Evolutionary conservation across 768 basidiomycete genomes (phyloP).

Genomic region (Russula sp.): DNA sequence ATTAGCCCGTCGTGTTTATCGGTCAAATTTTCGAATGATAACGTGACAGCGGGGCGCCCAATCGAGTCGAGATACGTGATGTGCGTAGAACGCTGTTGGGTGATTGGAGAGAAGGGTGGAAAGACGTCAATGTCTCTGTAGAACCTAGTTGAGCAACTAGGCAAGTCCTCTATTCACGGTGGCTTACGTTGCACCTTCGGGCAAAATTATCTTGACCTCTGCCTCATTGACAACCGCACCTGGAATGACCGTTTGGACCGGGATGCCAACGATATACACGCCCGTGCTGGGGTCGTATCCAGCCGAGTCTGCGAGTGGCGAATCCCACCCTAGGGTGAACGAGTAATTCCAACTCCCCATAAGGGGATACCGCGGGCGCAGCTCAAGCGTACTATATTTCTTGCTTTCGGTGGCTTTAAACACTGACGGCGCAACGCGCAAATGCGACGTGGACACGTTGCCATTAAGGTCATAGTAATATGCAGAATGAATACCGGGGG

Average conservation of each 20-base stretch:
- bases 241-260: constrained; percentile 75
- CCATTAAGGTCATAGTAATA: constrained; percentile 93
- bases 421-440: constrained; percentile 61
- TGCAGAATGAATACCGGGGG: constrained; percentile 68
- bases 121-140: constrained; percentile 68
- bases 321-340: constrained; percentile 91
- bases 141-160: constrained; percentile 18
- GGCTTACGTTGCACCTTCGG: constrained; percentile 92
- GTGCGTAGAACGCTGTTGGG: constrained; percentile 56
- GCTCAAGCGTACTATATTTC: constrained; percentile 64
- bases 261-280: constrained; percentile 69
- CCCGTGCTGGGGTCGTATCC: constrained; percentile 55
- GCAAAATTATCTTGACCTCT: constrained; percentile 72
- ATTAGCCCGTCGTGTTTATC: constrained; percentile 73
- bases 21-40: constrained; percentile 69
- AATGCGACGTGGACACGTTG: constrained; percentile 90
- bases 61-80: constrained; percentile 87
- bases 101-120: constrained; percentile 70
- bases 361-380: constrained; percentile 86
- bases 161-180: neutral
- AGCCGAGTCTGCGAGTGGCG: constrained; percentile 69
- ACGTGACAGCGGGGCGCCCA: constrained; percentile 73
- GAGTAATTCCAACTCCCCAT: constrained; percentile 97
- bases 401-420: constrained; percentile 47
- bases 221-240: constrained; percentile 78